These are phyloP conservation scores for Ammopiptanthus mongolicus DNA, from an alignment of 306 rosid genomes.

Conservation along the genomic window DNA sequence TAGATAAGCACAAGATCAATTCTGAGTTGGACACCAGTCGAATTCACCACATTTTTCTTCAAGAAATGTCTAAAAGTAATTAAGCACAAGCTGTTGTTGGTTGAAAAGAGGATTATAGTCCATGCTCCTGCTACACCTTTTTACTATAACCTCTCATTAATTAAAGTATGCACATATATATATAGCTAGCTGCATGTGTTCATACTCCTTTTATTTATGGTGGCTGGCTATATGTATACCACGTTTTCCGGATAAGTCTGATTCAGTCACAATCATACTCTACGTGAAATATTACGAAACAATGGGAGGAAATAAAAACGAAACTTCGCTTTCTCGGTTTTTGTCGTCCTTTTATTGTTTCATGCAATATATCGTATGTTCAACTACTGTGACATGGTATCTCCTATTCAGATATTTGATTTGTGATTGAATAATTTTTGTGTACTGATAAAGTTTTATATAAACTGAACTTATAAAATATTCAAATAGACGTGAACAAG, in stretches of 20 bases:
- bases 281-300: neutral
- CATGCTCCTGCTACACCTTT: neutral
- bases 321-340: neutral
- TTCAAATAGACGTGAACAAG: constrained; percentile 1
- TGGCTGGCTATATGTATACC: neutral
- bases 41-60: neutral
- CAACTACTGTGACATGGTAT: neutral
- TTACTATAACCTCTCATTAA: neutral
- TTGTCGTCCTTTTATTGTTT: neutral
- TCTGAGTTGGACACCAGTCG: constrained; percentile 20
- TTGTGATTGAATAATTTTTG: neutral
- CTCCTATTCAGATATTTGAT: neutral
- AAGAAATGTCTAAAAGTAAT: neutral
- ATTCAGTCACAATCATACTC: neutral
- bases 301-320: neutral
- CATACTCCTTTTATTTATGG: neutral
- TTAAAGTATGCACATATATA: neutral
- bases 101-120: neutral
- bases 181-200: neutral
- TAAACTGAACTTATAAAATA: neutral
- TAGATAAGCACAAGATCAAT: constrained; percentile 21
- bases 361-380: neutral
- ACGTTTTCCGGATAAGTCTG: neutral
- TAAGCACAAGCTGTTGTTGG: neutral
- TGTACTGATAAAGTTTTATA: neutral